Evolutionary conservation across 345 rosid species (phyloP).

Genomic region (Litchi chinensis): DNA sequence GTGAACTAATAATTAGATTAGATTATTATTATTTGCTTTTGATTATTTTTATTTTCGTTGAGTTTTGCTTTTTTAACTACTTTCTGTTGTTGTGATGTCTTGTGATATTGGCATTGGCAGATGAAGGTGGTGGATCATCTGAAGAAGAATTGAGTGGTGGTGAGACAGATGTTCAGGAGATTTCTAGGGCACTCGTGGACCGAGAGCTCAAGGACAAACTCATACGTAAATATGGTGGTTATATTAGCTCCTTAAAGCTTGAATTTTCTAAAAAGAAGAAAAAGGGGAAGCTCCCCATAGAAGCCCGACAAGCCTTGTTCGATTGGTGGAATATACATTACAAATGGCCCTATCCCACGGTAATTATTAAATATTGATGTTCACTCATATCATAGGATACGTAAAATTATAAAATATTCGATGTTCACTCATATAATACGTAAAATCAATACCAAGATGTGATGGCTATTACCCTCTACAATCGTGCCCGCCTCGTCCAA

Average conservation of each 20-base stretch:
- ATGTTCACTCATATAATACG: no score
- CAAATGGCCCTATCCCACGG: constrained; percentile 71
- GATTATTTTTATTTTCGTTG: not conserved
- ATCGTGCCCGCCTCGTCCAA: no score
- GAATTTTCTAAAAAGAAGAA: constrained; percentile 63
- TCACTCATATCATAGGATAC: no score
- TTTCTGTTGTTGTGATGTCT: not conserved
- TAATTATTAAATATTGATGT: constrained; percentile 6
- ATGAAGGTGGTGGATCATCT: constrained; percentile 39
- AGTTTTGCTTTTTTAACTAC: not conserved
- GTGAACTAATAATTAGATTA: no score
- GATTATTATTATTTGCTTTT: not conserved
- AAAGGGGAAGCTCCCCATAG: constrained; percentile 55
- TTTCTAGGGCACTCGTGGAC: constrained; percentile 26
- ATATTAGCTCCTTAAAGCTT: constrained; percentile 44
- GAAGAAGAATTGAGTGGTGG: constrained; percentile 46
- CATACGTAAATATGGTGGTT: constrained; percentile 44
- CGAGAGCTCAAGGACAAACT: constrained; percentile 49
- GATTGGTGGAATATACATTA: constrained; percentile 58
- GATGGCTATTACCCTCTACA: no score
- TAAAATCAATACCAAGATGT: no score
- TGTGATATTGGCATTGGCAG: constrained; percentile 11
- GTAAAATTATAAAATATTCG: no score
- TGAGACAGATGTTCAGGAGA: constrained; percentile 34
- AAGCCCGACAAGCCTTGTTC: constrained; percentile 48